phyloP scores from a whole-genome alignment of 2,329 filamentous ascomycete species.

The Alternaria alternata region DNA sequence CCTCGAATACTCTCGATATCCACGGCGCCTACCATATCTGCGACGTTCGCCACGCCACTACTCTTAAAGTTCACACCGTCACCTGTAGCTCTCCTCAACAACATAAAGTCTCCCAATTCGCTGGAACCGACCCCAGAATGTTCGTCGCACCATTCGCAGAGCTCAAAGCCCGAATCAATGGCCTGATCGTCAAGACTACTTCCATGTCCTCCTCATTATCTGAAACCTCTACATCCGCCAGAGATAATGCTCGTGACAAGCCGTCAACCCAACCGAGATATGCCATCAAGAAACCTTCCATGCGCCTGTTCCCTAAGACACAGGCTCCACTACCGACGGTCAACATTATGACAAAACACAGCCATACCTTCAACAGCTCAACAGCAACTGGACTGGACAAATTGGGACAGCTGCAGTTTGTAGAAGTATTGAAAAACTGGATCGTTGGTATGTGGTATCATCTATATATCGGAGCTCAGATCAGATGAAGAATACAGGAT shows the following conservation, averaged over 20 bases:
- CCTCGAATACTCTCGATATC: neutral
- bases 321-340: neutral
- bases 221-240: neutral
- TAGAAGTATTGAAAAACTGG: neutral
- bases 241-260: neutral
- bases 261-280: neutral
- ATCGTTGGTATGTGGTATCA: constrained; percentile 5
- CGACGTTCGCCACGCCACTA: neutral
- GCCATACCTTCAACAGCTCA: constrained; percentile 8
- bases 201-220: neutral
- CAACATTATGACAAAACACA: constrained; percentile 1
- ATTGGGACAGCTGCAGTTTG: constrained; percentile 12
- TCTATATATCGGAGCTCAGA: neutral
- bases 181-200: neutral
- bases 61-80: neutral
- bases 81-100: neutral
- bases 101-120: neutral
- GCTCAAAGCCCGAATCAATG: neutral
- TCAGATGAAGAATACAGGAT: neutral
- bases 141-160: neutral
- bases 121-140: neutral
- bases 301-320: neutral
- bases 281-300: neutral
- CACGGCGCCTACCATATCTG: neutral
- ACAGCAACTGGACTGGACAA: constrained; percentile 8